phyloP scores from a whole-genome alignment of 148 eudicot genomes.

The Rhododendron simsii region DNA sequence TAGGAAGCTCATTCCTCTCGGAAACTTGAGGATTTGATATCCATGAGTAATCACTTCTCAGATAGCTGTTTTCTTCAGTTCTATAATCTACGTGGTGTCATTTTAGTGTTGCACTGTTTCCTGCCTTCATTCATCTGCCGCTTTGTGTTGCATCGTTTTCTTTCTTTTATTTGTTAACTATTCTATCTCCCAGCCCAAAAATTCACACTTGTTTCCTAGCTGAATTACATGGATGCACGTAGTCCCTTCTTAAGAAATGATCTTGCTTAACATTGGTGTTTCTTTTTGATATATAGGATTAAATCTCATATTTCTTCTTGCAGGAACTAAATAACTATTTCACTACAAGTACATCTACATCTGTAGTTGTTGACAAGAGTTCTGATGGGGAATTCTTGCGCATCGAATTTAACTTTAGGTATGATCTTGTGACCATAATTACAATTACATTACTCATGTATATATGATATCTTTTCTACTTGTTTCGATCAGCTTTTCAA shows the following conservation, averaged over 20 bases:
- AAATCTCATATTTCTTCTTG: constrained; percentile 21
- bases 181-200: background rate
- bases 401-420: constrained; percentile 87
- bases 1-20: constrained; percentile 29
- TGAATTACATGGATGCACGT: background rate
- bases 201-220: background rate
- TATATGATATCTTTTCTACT: background rate
- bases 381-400: constrained; percentile 82
- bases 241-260: background rate
- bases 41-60: background rate
- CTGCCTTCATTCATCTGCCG: background rate
- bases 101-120: background rate
- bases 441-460: background rate
- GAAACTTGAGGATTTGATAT: constrained; percentile 1
- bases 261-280: background rate
- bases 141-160: background rate
- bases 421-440: background rate
- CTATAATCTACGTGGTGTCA: background rate
- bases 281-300: constrained; percentile 6
- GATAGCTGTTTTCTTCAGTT: background rate
- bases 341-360: constrained; percentile 67
- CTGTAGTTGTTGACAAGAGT: constrained; percentile 82
- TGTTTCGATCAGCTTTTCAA: background rate
- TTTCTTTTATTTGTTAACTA: background rate
- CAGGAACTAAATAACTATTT: constrained; percentile 82